phyloP scores from a whole-genome alignment of 176 grass and related monocot species.

The Leersia perrieri region DNA sequence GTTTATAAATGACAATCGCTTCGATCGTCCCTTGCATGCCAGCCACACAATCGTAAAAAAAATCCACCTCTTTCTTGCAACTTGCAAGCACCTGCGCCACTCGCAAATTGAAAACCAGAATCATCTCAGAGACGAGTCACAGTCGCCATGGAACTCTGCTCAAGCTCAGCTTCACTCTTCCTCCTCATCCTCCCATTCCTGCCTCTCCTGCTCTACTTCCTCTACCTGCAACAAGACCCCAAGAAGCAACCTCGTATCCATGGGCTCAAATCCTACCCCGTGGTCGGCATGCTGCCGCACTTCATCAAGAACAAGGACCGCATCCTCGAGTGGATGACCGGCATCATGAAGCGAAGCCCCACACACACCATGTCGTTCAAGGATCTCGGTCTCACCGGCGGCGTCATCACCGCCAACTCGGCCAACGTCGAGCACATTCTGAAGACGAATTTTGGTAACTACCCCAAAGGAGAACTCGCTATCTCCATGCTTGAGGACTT shows the following conservation, averaged over 20 bases:
- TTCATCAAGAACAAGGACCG: constrained; percentile 52
- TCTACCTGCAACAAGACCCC: constrained; percentile 16
- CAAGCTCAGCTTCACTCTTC: background rate
- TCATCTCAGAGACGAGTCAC: too few species aligned
- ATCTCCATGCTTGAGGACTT: constrained; percentile 53
- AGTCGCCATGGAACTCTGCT: constrained; percentile 37
- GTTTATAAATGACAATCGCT: too few species aligned
- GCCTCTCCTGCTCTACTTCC: constrained; percentile 23
- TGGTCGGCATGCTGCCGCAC: constrained; percentile 51
- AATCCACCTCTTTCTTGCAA: background rate
- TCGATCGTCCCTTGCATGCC: too few species aligned
- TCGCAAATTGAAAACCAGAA: background rate
- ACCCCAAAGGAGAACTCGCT: constrained; percentile 48
- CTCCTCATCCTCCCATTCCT: constrained; percentile 21
- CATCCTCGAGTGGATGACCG: constrained; percentile 60
- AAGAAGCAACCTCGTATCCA: constrained; percentile 25
- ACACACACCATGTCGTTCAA: constrained; percentile 59
- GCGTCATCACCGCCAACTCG: constrained; percentile 53
- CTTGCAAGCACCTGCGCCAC: too few species aligned
- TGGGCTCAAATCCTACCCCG: constrained; percentile 39
- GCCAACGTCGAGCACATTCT: constrained; percentile 63
- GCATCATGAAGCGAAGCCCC: constrained; percentile 38
- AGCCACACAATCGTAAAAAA: background rate
- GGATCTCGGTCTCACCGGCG: constrained; percentile 20
- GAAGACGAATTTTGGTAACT: constrained; percentile 52